Percentiles rank a stretch among this genome's conserved stretches.
These are phyloP conservation scores for Diaporthe sp. DNA, from an alignment of 2,329 filamentous ascomycete genomes.

Conservation along the genomic window DNA sequence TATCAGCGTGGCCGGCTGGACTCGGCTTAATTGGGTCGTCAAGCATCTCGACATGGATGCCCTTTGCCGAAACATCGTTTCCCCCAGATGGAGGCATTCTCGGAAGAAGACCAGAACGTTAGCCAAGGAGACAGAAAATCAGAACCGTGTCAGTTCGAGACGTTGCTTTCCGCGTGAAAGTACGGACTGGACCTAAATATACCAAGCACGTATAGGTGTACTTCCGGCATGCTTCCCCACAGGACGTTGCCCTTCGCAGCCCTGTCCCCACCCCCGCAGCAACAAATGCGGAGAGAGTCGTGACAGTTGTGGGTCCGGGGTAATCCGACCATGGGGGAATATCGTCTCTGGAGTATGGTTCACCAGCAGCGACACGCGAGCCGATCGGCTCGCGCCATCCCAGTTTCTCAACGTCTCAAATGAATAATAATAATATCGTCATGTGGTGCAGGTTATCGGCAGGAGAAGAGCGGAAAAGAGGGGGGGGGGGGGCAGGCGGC, in stretches of 20 bases:
- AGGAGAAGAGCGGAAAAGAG: background rate
- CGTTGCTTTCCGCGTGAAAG: background rate
- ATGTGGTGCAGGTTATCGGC: background rate
- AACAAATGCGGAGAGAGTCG: background rate
- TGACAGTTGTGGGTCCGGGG: constrained; percentile 15
- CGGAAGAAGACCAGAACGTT: background rate
- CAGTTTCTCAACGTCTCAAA: background rate
- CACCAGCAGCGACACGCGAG: background rate
- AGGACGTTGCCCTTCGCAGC: background rate
- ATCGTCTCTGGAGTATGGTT: background rate
- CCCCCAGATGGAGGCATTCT: background rate
- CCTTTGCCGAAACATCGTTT: background rate
- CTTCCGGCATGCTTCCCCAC: background rate
- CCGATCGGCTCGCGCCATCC: constrained; percentile 11
- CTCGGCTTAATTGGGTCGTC: constrained; percentile 9
- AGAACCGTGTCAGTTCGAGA: background rate
- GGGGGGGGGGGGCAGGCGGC: background rate
- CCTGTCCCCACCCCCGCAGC: background rate
- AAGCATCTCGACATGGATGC: background rate
- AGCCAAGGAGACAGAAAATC: background rate
- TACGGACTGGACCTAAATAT: background rate
- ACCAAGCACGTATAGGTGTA: background rate
- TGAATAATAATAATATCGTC: background rate
- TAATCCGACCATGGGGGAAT: background rate
- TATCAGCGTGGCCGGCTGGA: background rate